These are phyloP conservation scores for Xylaria palmicola DNA, from an alignment of 495 filamentous ascomycete genomes.

Conservation along the genomic window DNA sequence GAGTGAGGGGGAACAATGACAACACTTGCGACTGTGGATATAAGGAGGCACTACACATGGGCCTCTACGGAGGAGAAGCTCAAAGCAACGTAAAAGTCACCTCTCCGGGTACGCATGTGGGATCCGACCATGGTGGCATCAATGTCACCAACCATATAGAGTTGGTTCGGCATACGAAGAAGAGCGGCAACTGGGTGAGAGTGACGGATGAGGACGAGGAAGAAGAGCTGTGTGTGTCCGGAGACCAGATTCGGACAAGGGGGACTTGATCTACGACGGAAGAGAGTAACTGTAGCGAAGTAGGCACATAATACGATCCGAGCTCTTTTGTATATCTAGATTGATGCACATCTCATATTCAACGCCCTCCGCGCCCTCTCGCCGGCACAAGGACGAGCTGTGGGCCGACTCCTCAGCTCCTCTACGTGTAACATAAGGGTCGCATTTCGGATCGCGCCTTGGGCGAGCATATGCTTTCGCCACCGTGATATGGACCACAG, in stretches of 20 bases:
- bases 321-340: too few species aligned
- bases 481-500: too few species aligned
- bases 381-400: too few species aligned
- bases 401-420: too few species aligned
- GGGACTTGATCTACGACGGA: too few species aligned
- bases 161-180: conserved; percentile 14
- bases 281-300: too few species aligned
- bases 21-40: background rate
- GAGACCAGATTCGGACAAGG: background rate
- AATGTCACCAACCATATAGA: conserved; percentile 21
- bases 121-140: conserved; percentile 10
- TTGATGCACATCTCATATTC: too few species aligned
- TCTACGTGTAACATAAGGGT: too few species aligned
- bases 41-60: conserved; percentile 10
- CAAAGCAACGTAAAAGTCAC: conserved; percentile 8
- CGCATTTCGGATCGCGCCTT: too few species aligned
- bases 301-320: too few species aligned
- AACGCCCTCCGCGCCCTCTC: too few species aligned
- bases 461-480: too few species aligned
- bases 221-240: background rate
- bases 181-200: conserved; percentile 17
- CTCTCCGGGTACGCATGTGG: conserved; percentile 7
- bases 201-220: conserved; percentile 20
- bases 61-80: conserved; percentile 1
- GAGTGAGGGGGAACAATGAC: background rate